Base-by-base conservation (phyloP, 1,284 basidiomycete genomes). In the Cryptococcus depauperatus region DNA sequence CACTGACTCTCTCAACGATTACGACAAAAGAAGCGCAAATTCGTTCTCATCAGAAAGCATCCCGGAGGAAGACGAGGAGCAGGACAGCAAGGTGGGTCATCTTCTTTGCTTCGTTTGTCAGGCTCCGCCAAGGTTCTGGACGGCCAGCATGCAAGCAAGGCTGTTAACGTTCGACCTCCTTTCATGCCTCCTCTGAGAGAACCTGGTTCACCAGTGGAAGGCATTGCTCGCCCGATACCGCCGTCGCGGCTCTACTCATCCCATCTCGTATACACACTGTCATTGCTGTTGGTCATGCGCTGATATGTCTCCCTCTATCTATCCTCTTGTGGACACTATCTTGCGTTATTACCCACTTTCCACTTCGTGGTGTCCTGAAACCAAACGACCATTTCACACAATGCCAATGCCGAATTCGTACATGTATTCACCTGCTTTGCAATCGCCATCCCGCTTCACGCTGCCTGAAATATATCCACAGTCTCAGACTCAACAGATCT, bases 311-410 rank as follows among this genome's bases (percentile, higher is more conserved):
- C 21, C 46, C 6, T 14, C 38, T 25, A 13, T 19, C 14, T 35
- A 25, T 28, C 10, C 53, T 22, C 41, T 57, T 7, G 41, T 57
- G 34, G 51, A 56, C 37, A 48, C 52, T 22, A 52, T 58, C 16
- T 35, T 60, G 5, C 42, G 51, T 33, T 56, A 43, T 39, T 60
- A 55, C 34, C 56, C 58, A 5, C 28, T 55, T 22, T 26, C 29
- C 35, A 8, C 16, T 23, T 30, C 38, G 21, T 13, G 9, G n/a
- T 30, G 38, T 35, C 9, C 28, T 7, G n/a, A 30, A 28, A 5
- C 19, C 10, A 21, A 22, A 13, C 37, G 34, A 19, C 41, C 18
- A 21, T 41, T 37, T 39, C 26, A 37, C 21, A 38, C 47, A 1
- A n/a, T n/a, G n/a, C 28, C 28, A 29, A 30, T 30, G 4, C 16